Conservation (phyloP, 352 stramenopile genomes). For the Globisporangium paddicum region DNA sequence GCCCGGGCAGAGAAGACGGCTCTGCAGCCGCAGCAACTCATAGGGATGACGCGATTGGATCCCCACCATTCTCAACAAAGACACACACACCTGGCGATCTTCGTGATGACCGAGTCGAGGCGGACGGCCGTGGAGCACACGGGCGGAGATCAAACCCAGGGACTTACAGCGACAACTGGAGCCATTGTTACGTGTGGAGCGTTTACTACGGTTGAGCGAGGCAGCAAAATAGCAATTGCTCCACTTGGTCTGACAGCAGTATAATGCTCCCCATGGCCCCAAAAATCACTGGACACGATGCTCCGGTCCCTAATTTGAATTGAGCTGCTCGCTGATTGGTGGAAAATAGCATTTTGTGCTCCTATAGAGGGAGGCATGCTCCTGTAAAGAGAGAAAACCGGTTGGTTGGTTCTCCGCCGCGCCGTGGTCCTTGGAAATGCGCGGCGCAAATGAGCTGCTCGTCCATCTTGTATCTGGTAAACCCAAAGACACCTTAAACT, state of each 20-base stretch:
- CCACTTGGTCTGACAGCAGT: no score
- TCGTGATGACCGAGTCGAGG: not conserved
- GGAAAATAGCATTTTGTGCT: slow-evolving; percentile 15
- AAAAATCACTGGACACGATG: slow-evolving; percentile 32
- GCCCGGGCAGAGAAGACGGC: slow-evolving; percentile 79
- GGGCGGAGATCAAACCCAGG: slow-evolving; percentile 3
- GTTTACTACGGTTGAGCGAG: slow-evolving; percentile 24
- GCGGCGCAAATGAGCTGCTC: slow-evolving; percentile 4
- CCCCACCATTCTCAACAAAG: not conserved
- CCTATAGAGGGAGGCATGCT: slow-evolving; percentile 16
- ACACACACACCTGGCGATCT: slow-evolving; percentile 8
- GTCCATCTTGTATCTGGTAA: slow-evolving; percentile 89
- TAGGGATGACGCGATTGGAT: slow-evolving; percentile 15
- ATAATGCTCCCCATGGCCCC: not conserved
- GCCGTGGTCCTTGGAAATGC: not conserved
- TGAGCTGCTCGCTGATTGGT: slow-evolving; percentile 23
- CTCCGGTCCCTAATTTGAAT: not conserved
- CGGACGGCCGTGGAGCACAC: not conserved
- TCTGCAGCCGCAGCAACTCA: slow-evolving; percentile 87
- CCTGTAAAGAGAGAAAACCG: slow-evolving; percentile 44
- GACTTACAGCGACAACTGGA: slow-evolving; percentile 44
- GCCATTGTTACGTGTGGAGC: slow-evolving; percentile 36
- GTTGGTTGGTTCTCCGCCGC: slow-evolving; percentile 35
- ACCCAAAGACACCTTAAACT: slow-evolving; percentile 89
- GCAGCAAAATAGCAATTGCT: slow-evolving; percentile 24